phyloP scores from a whole-genome alignment of 768 basidiomycete species.

The Naganishia randhawae region DNA sequence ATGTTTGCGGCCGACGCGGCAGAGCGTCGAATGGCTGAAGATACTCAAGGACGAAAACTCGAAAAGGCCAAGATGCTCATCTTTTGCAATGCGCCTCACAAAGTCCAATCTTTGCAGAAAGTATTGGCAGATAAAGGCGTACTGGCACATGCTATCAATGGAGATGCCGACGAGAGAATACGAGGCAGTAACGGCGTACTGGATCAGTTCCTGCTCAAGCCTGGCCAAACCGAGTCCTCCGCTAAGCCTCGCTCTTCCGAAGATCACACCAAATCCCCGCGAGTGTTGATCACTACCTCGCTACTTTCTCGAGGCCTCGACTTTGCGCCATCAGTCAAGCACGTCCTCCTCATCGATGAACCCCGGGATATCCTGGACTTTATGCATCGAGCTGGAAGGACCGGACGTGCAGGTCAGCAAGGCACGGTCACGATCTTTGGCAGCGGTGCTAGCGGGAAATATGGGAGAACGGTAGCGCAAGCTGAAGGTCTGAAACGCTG shows the following conservation, averaged over 20 bases:
- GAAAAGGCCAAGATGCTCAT: conserved; percentile 67
- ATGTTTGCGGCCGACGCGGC: conserved; percentile 62
- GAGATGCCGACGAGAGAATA: conserved; percentile 59
- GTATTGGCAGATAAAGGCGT: conserved; percentile 64
- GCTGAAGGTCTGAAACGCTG: conserved; percentile 21
- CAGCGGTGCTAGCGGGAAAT: conserved; percentile 11
- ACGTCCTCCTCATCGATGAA: conserved; percentile 82
- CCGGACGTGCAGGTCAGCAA: conserved; percentile 61
- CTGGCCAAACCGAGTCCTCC: background rate
- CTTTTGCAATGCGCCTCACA: conserved; percentile 74
- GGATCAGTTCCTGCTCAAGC: conserved; percentile 62
- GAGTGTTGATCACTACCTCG: conserved; percentile 80
- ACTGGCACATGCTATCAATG: conserved; percentile 59
- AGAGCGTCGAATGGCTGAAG: conserved; percentile 15
- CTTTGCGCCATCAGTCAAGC: conserved; percentile 69
- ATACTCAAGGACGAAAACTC: background rate
- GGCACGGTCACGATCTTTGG: conserved; percentile 49
- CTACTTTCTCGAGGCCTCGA: conserved; percentile 85
- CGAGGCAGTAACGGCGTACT: conserved; percentile 72
- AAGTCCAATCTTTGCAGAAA: conserved; percentile 62
- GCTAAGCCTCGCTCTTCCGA: conserved; percentile 28
- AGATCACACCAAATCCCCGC: conserved; percentile 17
- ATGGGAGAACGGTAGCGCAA: background rate
- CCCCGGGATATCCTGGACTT: conserved; percentile 89
- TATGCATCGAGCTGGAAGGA: conserved; percentile 81